Conservation (phyloP, 495 filamentous ascomycete species). For the Xylaria scruposa region DNA sequence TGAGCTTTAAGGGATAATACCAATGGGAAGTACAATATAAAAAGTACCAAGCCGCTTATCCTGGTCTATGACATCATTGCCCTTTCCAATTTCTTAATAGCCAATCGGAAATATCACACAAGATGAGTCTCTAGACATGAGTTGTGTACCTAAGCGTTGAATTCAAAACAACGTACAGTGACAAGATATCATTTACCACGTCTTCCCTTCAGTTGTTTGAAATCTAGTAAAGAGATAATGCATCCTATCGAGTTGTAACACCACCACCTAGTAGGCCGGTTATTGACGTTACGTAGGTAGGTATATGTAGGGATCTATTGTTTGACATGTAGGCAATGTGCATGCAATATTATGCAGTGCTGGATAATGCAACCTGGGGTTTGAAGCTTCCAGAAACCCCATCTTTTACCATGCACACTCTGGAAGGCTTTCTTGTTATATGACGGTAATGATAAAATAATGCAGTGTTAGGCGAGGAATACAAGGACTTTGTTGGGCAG, state of each 20-base stretch:
- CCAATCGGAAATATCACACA: slow-evolving; percentile 2
- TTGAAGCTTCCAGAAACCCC: background rate
- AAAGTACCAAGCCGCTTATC: background rate
- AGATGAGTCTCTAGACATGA: background rate
- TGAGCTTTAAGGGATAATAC: background rate
- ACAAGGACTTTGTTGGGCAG: background rate
- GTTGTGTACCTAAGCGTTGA: background rate
- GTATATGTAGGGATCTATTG: too few relatives aligned
- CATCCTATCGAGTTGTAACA: background rate
- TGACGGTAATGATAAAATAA: background rate
- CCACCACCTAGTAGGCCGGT: background rate
- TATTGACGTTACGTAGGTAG: background rate
- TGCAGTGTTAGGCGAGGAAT: background rate
- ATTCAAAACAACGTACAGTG: background rate
- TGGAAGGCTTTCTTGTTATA: background rate
- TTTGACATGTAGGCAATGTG: too few relatives aligned
- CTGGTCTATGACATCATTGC: slow-evolving; percentile 16
- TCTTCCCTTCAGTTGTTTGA: background rate
- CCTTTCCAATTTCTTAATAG: background rate
- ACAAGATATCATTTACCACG: background rate
- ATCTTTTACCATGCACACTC: background rate
- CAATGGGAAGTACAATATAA: background rate
- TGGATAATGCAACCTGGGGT: background rate
- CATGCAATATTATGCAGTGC: background rate
- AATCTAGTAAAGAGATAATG: background rate